A percentile compares a stretch with the other conserved stretches of the same genome.
Evolutionary conservation across 23 red algal genomes (phyloP).

Genomic region (Pyropia yezoensis): DNA sequence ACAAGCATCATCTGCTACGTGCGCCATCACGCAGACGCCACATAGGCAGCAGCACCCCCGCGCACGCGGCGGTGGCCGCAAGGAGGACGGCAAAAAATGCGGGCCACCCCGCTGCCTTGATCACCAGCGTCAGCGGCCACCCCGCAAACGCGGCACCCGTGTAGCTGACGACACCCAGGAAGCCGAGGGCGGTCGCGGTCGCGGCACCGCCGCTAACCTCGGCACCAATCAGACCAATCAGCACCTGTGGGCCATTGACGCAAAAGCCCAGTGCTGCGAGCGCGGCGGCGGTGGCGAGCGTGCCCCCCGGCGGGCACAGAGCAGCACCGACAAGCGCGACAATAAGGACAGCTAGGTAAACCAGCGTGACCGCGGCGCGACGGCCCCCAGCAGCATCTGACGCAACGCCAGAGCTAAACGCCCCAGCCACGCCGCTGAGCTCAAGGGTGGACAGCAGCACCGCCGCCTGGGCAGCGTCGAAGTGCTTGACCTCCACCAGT

Average conservation of each 20-base stretch:
- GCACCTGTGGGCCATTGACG: constrained; percentile 67
- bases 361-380: constrained; percentile 30
- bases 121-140: constrained; percentile 45
- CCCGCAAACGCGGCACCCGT: constrained; percentile 60
- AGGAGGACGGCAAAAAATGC: constrained; percentile 25
- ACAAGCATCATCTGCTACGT: no score
- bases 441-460: constrained; percentile 47
- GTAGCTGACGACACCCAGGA: constrained; percentile 59
- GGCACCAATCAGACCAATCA: constrained; percentile 77
- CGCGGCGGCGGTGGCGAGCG: constrained; percentile 10
- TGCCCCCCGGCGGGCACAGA: no score
- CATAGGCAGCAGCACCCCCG: constrained; percentile 21
- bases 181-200: constrained; percentile 56
- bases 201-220: constrained; percentile 38
- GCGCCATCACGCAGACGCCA: constrained; percentile 4
- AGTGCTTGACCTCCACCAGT: constrained; percentile 32
- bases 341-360: constrained; percentile 24
- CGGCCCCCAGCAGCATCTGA: constrained; percentile 43
- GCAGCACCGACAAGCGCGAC: neutral
- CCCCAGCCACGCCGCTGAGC: constrained; percentile 57
- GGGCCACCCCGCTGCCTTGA: constrained; percentile 45
- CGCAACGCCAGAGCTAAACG: constrained; percentile 56
- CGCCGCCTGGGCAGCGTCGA: constrained; percentile 40
- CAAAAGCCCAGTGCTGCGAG: constrained; percentile 43
- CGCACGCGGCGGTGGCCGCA: constrained; percentile 12